Evolutionary conservation across 495 filamentous ascomycete species (phyloP), one percentile per base, ranked within the genome.

Genomic region (Neurospora terricola): DNA sequence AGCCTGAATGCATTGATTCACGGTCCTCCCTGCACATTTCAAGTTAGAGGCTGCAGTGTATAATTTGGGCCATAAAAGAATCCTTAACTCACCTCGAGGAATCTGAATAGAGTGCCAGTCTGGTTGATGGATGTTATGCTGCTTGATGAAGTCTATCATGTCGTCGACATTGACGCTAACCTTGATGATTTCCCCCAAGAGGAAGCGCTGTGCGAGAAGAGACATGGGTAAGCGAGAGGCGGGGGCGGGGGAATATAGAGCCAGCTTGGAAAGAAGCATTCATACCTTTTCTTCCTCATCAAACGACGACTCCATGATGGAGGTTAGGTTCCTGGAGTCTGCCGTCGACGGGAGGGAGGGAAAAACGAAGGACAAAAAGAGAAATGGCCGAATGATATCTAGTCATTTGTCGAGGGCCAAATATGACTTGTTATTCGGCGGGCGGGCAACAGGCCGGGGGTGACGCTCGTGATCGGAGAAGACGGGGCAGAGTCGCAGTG

Each of bases 181-280:
- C 75, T 87, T 88, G 78, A 88, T 83, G 74, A 84, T 86, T 81
- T 88, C 86, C 78, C 83, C 84, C 70, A 88, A 79, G 75, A 87
- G 77, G 78, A 86, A 86, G 78, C 86, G 85, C 86, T 88, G 79
- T 62, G 70, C 54, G 54, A 66, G 54, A 36, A 38, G 38, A 70
- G 62, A 48, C 8, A 76, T 16, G 21, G 71, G 68, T 74, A 72
- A 77, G 69, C 45, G 34, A 71, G 54, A 68, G 23, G 70, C 48
- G 40, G 48, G 72, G 62, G 72, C 59, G 38, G 54, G 69, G 73
- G 74, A 43, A 27, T 30, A 70, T 23, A 34, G 74, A 71, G 54
- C 40, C 39, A 71, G 69, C 73, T 69, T 72, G 23, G 9, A 68
- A n/a, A 73, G 76, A 18, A 66, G 7, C 27, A 34, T 34, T 66